A percentile compares a stretch with the other conserved stretches of the same genome.
phyloP scores from a whole-genome alignment of 2,329 filamentous ascomycete species.

The Paracoccidioides brasiliensis region DNA sequence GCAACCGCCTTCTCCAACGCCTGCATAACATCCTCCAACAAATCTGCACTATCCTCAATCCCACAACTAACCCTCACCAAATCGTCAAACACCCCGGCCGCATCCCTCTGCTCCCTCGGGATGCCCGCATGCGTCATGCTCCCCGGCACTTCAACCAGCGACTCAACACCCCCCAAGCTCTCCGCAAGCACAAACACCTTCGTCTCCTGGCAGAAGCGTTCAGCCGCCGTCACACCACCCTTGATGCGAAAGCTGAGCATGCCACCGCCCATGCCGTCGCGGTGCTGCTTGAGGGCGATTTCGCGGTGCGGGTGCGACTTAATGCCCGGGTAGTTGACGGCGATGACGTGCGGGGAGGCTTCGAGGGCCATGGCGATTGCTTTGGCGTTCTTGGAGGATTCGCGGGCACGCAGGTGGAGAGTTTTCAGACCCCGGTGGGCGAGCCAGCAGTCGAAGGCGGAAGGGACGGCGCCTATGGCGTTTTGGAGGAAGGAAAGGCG shows the following conservation, averaged over 20 bases:
- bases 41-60: conserved; percentile 77
- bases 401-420: conserved; percentile 77
- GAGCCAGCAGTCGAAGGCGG: conserved; percentile 94
- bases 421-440: conserved; percentile 96
- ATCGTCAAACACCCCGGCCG: conserved; percentile 88
- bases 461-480: conserved; percentile 89
- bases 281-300: conserved; percentile 83
- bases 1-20: conserved; percentile 67
- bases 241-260: conserved; percentile 95
- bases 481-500: conserved; percentile 88
- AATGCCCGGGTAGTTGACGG: conserved; percentile 91
- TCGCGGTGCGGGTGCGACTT: conserved; percentile 73
- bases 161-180: conserved; percentile 83
- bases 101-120: conserved; percentile 76
- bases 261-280: conserved; percentile 84
- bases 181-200: conserved; percentile 89
- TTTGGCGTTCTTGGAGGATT: conserved; percentile 70
- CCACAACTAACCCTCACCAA: conserved; percentile 87
- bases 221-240: conserved; percentile 72
- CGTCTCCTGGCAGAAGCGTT: conserved; percentile 82
- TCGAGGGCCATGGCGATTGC: conserved; percentile 65
- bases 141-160: conserved; percentile 77
- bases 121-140: conserved; percentile 98
- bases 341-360: conserved; percentile 64
- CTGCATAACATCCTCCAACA: conserved; percentile 67